A percentile compares a stretch with the other conserved stretches of the same genome.
These are phyloP conservation scores for Rhizophagus prolifer DNA, from an alignment of 192 early-diverging fungal genomes.

Conservation along the genomic window DNA sequence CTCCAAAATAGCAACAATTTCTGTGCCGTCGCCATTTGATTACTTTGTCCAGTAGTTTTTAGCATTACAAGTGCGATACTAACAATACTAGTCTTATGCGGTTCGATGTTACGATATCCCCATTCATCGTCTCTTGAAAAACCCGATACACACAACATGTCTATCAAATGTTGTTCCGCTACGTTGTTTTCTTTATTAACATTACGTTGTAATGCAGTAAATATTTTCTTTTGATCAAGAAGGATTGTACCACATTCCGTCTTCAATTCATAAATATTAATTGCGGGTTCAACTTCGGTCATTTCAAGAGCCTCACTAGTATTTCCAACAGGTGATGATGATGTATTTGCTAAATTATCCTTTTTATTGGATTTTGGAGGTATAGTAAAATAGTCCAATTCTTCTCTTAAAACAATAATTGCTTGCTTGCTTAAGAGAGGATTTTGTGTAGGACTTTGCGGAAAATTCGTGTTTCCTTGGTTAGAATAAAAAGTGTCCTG, in stretches of 20 bases:
- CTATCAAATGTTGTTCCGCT: slow-evolving; percentile 77
- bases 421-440: slow-evolving; percentile 57
- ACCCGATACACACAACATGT: slow-evolving; percentile 78
- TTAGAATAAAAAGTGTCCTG: slow-evolving; percentile 43
- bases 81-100: slow-evolving; percentile 63
- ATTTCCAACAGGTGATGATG: slow-evolving; percentile 4
- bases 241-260: slow-evolving; percentile 62
- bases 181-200: slow-evolving; percentile 66
- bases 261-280: slow-evolving; percentile 57
- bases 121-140: slow-evolving; percentile 70
- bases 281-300: slow-evolving; percentile 25
- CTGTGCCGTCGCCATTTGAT: slow-evolving; percentile 72
- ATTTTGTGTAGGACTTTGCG: slow-evolving; percentile 39
- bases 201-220: slow-evolving; percentile 72
- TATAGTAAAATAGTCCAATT: slow-evolving; percentile 75
- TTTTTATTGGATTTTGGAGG: slow-evolving; percentile 38
- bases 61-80: slow-evolving; percentile 70
- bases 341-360: not conserved
- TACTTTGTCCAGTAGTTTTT: slow-evolving; percentile 64
- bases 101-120: slow-evolving; percentile 74
- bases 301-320: slow-evolving; percentile 1
- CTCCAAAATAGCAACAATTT: slow-evolving; percentile 77
- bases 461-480: slow-evolving; percentile 28
- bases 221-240: slow-evolving; percentile 66
- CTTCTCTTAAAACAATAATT: slow-evolving; percentile 76